A percentile compares a stretch with the other conserved stretches of the same genome.
These are phyloP conservation scores for Fusarium robinianum DNA, from an alignment of 2,329 filamentous ascomycete genomes.

Conservation along the genomic window DNA sequence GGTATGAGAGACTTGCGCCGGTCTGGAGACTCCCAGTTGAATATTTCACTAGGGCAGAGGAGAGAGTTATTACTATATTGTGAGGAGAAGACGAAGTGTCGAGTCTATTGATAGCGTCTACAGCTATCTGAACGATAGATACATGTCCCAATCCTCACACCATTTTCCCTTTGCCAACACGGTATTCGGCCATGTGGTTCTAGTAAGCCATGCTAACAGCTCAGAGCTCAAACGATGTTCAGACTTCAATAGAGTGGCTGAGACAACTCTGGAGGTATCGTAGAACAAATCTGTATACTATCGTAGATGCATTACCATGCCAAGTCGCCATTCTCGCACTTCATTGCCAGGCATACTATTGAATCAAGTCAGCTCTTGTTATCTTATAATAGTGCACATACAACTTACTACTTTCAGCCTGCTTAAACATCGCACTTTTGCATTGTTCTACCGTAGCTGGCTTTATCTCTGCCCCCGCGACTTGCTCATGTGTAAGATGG, in stretches of 20 bases:
- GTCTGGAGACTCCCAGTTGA: conserved; percentile 4
- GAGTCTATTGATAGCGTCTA: too few relatives aligned
- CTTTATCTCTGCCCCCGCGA: conserved; percentile 1
- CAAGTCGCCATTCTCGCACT: conserved; percentile 1
- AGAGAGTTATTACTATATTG: neutral
- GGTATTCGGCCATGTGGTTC: too few relatives aligned
- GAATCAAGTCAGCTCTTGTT: neutral
- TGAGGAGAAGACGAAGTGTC: too few relatives aligned
- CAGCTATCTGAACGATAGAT: too few relatives aligned
- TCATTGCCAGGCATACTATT: conserved; percentile 5
- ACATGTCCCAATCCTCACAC: too few relatives aligned
- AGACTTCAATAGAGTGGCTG: too few relatives aligned
- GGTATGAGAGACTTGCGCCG: conserved; percentile 3
- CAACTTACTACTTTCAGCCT: conserved; percentile 11
- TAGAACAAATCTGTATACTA: too few relatives aligned
- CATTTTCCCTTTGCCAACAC: too few relatives aligned
- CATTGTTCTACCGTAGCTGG: conserved; percentile 14
- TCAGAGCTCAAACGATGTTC: too few relatives aligned
- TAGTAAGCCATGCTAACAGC: too few relatives aligned
- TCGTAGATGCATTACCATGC: conserved; percentile 7
- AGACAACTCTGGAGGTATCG: too few relatives aligned
- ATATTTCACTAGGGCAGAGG: conserved; percentile 1
- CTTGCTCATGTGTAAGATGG: neutral
- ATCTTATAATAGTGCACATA: too few relatives aligned
- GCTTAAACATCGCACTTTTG: conserved; percentile 6